Conservation (phyloP, 1,139 yeast species). For the Arxiozyma slooffiae region DNA sequence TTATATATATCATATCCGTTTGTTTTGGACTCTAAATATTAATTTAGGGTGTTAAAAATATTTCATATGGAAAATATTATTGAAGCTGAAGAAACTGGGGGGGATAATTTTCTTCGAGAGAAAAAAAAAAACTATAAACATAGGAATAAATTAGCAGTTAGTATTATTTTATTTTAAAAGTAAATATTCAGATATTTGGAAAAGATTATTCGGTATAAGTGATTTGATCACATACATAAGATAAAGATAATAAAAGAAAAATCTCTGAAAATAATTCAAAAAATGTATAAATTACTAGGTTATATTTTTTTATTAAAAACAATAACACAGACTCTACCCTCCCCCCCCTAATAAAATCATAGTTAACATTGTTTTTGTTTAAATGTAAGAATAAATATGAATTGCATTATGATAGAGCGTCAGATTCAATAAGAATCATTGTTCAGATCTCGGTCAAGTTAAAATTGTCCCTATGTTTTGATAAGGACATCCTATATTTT, state of each 20-base stretch:
- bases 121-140: conserved; percentile 37
- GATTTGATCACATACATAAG: conserved; percentile 64
- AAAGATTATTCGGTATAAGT: conserved; percentile 67
- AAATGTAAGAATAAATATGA: not conserved
- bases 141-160: conserved; percentile 55
- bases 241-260: conserved; percentile 36
- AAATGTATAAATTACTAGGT: conserved; percentile 70
- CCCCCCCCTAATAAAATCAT: conserved; percentile 2
- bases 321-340: conserved; percentile 35
- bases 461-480: conserved; percentile 33
- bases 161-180: conserved; percentile 79
- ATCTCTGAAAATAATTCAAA: conserved; percentile 19
- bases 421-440: not conserved
- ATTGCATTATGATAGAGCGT: not conserved
- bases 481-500: conserved; percentile 43
- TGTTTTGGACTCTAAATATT: conserved; percentile 49
- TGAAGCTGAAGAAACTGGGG: conserved; percentile 12
- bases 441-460: not conserved
- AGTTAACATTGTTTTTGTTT: not conserved
- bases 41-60: conserved; percentile 24
- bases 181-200: conserved; percentile 65
- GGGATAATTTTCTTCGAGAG: not conserved
- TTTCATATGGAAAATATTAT: conserved; percentile 14
- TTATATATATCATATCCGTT: conserved; percentile 47
- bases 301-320: conserved; percentile 55